Conservation (phyloP, 257 asterid genomes). For the Coffea eugenioides region DNA sequence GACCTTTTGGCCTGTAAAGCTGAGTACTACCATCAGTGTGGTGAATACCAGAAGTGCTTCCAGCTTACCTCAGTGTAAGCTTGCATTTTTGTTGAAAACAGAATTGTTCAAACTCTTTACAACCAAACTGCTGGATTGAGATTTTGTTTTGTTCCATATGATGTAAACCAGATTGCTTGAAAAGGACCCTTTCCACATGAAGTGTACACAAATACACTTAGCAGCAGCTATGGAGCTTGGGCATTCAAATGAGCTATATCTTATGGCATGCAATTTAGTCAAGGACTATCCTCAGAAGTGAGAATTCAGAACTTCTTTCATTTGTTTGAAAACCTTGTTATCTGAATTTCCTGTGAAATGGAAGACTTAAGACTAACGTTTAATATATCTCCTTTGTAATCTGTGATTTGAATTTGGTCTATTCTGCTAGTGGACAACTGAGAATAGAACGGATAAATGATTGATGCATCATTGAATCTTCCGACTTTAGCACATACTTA, state of each 20-base stretch:
- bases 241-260: slow-evolving; percentile 92
- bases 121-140: background rate
- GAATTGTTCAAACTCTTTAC: slow-evolving; percentile 5
- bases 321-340: background rate
- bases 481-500: background rate
- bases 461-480: background rate
- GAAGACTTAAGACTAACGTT: no score
- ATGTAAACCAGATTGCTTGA: slow-evolving; percentile 80
- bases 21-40: slow-evolving; percentile 93
- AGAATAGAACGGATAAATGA: background rate
- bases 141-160: slow-evolving; percentile 26
- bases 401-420: background rate
- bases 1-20: slow-evolving; percentile 99
- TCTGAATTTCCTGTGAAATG: no score
- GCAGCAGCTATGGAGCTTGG: slow-evolving; percentile 99
- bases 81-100: slow-evolving; percentile 14
- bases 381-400: background rate
- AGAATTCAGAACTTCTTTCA: slow-evolving; percentile 31
- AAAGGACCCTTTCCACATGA: slow-evolving; percentile 97
- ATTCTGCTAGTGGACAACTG: background rate
- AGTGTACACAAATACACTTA: slow-evolving; percentile 89
- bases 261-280: slow-evolving; percentile 96
- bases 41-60: slow-evolving; percentile 94
- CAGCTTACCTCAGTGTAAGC: slow-evolving; percentile 86
- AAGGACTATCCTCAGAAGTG: slow-evolving; percentile 98